phyloP scores from a whole-genome alignment of 805 yeast genomes.

The Cyberlindnera galapagoensis region DNA sequence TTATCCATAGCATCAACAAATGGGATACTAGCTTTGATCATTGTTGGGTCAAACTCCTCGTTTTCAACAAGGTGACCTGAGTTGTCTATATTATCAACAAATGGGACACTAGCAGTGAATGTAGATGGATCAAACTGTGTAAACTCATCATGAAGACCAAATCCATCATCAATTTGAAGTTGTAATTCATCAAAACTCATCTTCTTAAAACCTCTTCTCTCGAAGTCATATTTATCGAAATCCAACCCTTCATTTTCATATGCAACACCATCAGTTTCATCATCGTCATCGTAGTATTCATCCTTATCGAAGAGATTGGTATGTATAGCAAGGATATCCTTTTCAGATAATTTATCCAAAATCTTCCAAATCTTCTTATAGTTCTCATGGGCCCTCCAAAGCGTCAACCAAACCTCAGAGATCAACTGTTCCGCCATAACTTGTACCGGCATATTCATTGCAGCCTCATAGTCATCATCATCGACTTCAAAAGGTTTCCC shows the following conservation, averaged over 20 bases:
- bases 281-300: background rate
- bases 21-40: background rate
- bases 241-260: background rate
- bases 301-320: conserved; percentile 10
- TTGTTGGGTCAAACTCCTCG: background rate
- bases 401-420: conserved; percentile 5
- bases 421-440: conserved; percentile 10
- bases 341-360: conserved; percentile 10
- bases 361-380: conserved; percentile 11
- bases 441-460: conserved; percentile 6
- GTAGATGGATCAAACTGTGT: background rate
- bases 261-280: too few species aligned
- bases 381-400: conserved; percentile 4
- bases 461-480: conserved; percentile 9
- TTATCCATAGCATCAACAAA: background rate
- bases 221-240: background rate
- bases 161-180: background rate
- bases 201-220: background rate
- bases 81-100: conserved; percentile 5
- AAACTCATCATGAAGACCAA: background rate
- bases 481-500: conserved; percentile 3
- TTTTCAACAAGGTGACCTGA: background rate
- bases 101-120: conserved; percentile 8
- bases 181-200: conserved; percentile 2
- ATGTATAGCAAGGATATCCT: conserved; percentile 16